phyloP scores from a whole-genome alignment of 345 rosid species.

The Pseudoturritis turrita region DNA sequence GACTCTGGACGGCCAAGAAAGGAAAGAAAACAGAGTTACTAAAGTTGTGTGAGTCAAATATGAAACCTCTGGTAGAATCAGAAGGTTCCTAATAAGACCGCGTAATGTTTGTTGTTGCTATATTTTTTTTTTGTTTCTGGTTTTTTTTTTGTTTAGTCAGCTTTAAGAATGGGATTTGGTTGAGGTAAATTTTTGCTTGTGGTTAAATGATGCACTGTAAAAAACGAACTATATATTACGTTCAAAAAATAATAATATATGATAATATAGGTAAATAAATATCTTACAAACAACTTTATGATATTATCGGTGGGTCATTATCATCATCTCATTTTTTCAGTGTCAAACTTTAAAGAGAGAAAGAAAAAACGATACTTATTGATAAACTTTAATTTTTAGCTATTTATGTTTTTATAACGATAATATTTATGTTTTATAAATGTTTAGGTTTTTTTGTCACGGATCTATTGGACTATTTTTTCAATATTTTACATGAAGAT shows the following conservation, averaged over 20 bases:
- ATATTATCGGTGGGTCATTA: neutral
- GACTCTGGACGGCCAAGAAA: neutral
- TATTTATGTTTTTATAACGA: neutral
- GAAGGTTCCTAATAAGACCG: slow-evolving; percentile 8
- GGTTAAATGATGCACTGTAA: neutral
- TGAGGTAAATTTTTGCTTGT: neutral
- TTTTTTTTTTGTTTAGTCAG: slow-evolving; percentile 11
- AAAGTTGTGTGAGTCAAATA: slow-evolving; percentile 1
- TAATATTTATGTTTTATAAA: neutral
- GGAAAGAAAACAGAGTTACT: slow-evolving; percentile 8
- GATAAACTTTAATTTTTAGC: neutral
- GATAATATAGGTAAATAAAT: neutral
- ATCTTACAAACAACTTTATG: neutral
- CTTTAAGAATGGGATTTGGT: neutral
- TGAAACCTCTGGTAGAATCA: slow-evolving; percentile 15
- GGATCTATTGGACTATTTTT: too few relatives aligned
- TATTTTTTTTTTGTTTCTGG: neutral
- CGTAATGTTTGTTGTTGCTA: neutral
- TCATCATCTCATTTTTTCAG: neutral
- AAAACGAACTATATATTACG: neutral
- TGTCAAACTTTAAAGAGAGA: neutral
- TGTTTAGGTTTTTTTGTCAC: too few relatives aligned
- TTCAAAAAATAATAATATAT: neutral
- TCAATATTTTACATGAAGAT: too few relatives aligned
- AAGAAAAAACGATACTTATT: neutral